A percentile compares a stretch with the other conserved stretches of the same genome.
These are phyloP conservation scores for Hypoxylon rubiginosum DNA, from an alignment of 2,329 filamentous ascomycete genomes.

Conservation along the genomic window DNA sequence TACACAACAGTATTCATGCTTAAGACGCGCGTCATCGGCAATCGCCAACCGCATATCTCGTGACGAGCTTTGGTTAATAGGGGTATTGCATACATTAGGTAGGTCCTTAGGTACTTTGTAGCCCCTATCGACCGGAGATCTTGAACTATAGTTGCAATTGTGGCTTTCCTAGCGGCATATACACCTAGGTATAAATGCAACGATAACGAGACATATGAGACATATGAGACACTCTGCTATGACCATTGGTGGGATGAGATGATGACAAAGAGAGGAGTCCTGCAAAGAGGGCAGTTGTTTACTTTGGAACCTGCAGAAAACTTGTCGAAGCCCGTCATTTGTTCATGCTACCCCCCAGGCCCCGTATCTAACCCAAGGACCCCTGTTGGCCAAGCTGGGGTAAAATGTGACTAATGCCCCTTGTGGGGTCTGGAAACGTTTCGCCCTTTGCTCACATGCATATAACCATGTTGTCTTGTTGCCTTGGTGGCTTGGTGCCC, in stretches of 20 bases:
- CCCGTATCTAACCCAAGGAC: neutral
- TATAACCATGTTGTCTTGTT: slow-evolving; percentile 21
- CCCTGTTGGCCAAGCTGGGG: slow-evolving; percentile 31
- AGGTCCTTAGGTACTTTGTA: neutral
- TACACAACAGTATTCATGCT: slow-evolving; percentile 1
- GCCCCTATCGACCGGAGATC: neutral
- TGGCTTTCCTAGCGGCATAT: neutral
- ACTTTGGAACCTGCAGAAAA: neutral
- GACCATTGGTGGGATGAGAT: neutral
- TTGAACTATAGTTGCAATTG: neutral
- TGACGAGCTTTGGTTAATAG: neutral
- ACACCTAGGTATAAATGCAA: neutral
- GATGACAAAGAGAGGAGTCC: neutral
- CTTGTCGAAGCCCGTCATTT: slow-evolving; percentile 2
- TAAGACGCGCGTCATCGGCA: neutral
- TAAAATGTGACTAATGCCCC: slow-evolving; percentile 7
- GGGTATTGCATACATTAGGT: neutral
- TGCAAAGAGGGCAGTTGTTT: no score
- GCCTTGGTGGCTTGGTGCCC: no score
- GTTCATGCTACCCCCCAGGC: slow-evolving; percentile 3
- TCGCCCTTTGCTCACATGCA: slow-evolving; percentile 26
- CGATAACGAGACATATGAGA: no score
- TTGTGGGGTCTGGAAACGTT: slow-evolving; percentile 20
- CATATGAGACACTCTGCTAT: neutral
- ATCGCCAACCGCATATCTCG: neutral